Evolutionary conservation across 306 rosid species (phyloP).

Genomic region (Corylus americana): DNA sequence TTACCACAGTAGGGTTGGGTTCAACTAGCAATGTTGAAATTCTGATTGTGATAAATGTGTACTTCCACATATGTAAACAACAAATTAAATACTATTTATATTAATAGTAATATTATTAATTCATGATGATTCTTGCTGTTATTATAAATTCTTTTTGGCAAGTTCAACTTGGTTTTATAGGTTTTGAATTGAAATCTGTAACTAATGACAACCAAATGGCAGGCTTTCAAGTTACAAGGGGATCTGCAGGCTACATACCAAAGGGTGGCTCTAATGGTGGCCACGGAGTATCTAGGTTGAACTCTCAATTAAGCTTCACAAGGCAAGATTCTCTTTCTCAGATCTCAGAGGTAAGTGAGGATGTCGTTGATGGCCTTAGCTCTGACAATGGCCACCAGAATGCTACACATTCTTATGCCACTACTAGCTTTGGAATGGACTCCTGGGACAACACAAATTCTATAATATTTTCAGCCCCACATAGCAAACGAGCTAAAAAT

Average conservation of each 20-base stretch:
- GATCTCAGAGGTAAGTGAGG: conserved; percentile 56
- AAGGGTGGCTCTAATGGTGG: conserved; percentile 46
- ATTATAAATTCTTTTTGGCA: background rate
- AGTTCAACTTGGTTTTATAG: background rate
- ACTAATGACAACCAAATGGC: conserved; percentile 21
- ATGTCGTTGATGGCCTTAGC: conserved; percentile 38
- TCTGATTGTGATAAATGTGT: background rate
- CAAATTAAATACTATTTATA: no score
- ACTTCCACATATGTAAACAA: background rate
- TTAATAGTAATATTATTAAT: no score
- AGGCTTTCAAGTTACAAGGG: conserved; percentile 83
- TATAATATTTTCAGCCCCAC: conserved; percentile 64
- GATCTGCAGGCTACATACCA: conserved; percentile 51
- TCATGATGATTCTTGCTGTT: background rate
- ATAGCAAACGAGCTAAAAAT: conserved; percentile 54
- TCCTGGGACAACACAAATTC: conserved; percentile 67
- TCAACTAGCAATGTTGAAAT: background rate
- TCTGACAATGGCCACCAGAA: conserved; percentile 42
- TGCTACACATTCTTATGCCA: conserved; percentile 41
- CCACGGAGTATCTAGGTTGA: conserved; percentile 55
- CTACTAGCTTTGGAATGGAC: conserved; percentile 52
- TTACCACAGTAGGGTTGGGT: background rate
- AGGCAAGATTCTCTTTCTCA: conserved; percentile 80
- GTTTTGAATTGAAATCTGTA: background rate
- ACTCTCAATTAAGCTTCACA: conserved; percentile 79